Percentiles rank a stretch among this genome's conserved stretches.
These are phyloP conservation scores for Inga leiocalycina DNA, from an alignment of 306 rosid species.

Conservation along the genomic window DNA sequence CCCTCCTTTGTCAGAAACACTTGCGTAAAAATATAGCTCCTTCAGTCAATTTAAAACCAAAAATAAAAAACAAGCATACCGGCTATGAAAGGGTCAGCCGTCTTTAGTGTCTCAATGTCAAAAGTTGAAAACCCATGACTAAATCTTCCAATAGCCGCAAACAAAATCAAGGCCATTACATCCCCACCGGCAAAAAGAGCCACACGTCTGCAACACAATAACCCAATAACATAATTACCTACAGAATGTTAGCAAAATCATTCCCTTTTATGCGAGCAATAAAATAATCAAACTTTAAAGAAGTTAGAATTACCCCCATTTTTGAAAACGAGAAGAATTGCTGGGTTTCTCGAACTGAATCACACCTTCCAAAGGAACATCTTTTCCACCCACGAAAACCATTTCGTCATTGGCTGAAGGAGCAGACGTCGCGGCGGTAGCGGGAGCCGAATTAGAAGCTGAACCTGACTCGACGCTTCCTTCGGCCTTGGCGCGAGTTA, in stretches of 20 bases:
- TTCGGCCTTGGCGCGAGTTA: slow-evolving; percentile 62
- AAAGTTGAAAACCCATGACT: slow-evolving; percentile 81
- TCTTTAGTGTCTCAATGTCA: slow-evolving; percentile 71
- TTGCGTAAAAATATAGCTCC: neutral
- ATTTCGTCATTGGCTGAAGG: slow-evolving; percentile 50
- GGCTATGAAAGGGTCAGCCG: slow-evolving; percentile 97
- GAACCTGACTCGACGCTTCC: slow-evolving; percentile 53
- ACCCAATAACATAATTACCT: slow-evolving; percentile 24
- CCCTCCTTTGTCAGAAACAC: neutral
- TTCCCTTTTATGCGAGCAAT: neutral
- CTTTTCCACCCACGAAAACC: slow-evolving; percentile 64
- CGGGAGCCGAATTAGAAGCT: slow-evolving; percentile 39
- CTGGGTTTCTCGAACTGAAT: slow-evolving; percentile 85
- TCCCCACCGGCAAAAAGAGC: slow-evolving; percentile 88
- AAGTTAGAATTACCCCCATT: slow-evolving; percentile 74
- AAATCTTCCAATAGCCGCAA: slow-evolving; percentile 87
- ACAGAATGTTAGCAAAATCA: neutral
- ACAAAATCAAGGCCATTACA: slow-evolving; percentile 80
- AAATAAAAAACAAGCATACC: slow-evolving; percentile 44
- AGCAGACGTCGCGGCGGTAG: slow-evolving; percentile 26
- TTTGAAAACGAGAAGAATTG: slow-evolving; percentile 57
- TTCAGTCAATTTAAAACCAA: neutral
- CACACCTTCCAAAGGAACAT: slow-evolving; percentile 90
- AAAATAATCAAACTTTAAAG: neutral
- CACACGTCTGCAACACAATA: slow-evolving; percentile 59